Evolutionary conservation across 2,329 filamentous ascomycete species (phyloP).

Genomic region (Botrytis sinoallii): DNA sequence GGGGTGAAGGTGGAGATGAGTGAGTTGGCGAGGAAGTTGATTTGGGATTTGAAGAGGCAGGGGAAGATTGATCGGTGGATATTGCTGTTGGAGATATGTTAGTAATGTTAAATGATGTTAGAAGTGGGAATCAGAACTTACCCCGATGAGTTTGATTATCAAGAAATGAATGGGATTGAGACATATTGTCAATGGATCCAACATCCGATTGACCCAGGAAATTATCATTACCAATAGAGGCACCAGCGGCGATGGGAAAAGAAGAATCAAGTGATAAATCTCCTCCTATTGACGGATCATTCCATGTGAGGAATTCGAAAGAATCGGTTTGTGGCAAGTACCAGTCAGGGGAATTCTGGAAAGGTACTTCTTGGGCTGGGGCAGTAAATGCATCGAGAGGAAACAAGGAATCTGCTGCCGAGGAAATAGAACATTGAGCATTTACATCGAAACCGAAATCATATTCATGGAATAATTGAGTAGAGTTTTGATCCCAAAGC

Average conservation of each 20-base stretch:
- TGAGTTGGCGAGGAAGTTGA: conserved; percentile 1
- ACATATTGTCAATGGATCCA: conserved; percentile 10
- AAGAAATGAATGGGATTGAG: conserved; percentile 17
- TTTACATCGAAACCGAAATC: conserved; percentile 14
- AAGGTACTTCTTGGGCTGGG: not conserved
- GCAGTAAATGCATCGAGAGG: conserved; percentile 1
- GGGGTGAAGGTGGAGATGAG: conserved; percentile 11
- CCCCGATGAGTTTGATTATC: conserved; percentile 1
- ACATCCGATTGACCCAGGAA: conserved; percentile 15
- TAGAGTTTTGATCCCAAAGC: conserved; percentile 9
- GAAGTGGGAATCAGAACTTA: not conserved
- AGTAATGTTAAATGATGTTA: not conserved
- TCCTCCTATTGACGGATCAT: not conserved
- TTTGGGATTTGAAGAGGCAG: not conserved
- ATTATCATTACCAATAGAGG: conserved; percentile 14
- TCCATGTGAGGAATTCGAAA: conserved; percentile 12
- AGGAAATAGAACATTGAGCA: not conserved
- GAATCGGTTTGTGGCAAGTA: conserved; percentile 16
- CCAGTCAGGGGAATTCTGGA: conserved; percentile 16
- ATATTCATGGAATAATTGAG: conserved; percentile 9
- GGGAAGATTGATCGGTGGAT: conserved; percentile 9
- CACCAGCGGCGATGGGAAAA: conserved; percentile 12
- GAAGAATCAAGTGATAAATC: conserved; percentile 7
- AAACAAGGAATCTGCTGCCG: conserved; percentile 1
- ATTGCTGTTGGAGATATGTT: not conserved